Percentiles rank a stretch among this genome's conserved stretches.
Conservation (phyloP, 2,329 filamentous ascomycete genomes). For the Thermothelomyces thermophilus region DNA sequence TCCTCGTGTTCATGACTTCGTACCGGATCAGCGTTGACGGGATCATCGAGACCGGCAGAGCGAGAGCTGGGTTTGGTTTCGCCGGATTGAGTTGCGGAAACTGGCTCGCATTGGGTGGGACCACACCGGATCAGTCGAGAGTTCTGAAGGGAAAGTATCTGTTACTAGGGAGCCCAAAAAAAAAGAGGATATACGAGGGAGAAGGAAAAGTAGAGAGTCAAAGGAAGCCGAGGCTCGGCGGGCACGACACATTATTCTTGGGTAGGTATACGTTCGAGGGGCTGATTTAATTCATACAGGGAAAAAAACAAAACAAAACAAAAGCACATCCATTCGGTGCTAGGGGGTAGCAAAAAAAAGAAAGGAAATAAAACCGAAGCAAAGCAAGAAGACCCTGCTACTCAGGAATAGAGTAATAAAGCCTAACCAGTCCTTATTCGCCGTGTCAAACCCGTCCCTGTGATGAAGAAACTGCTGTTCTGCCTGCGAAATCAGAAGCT, state of each 20-base stretch:
- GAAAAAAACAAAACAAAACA: too few relatives aligned
- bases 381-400: neutral
- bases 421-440: constrained; percentile 5
- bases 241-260: neutral
- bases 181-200: too few relatives aligned
- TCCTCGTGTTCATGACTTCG: neutral
- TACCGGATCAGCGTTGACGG: too few relatives aligned
- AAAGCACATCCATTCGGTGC: neutral
- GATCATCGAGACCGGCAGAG: neutral
- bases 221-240: neutral
- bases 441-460: neutral
- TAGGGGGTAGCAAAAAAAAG: neutral
- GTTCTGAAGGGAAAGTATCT: neutral
- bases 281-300: neutral
- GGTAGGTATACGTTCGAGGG: neutral
- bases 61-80: too few relatives aligned
- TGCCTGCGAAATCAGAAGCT: neutral
- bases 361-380: neutral
- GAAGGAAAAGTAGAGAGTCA: neutral
- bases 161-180: neutral
- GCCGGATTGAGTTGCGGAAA: neutral
- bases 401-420: constrained; percentile 10
- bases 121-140: neutral
- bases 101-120: neutral
- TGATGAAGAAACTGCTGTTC: neutral